Conservation (phyloP, 2,329 filamentous ascomycete species). For the Pseudogymnoascus sp. region DNA sequence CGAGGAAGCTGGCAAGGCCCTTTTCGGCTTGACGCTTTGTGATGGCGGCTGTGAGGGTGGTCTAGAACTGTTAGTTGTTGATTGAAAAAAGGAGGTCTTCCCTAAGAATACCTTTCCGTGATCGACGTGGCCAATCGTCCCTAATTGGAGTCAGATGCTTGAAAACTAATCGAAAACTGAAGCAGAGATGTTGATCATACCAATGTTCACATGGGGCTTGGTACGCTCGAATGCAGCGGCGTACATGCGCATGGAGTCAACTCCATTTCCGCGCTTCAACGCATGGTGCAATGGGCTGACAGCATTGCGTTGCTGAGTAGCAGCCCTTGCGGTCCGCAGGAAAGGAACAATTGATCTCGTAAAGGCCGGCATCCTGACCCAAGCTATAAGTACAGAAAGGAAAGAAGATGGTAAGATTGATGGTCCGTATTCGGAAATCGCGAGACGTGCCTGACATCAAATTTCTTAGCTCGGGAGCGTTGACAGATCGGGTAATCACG, state of each 20-base stretch:
- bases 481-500: slow-evolving; percentile 1
- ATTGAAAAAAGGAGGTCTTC: slow-evolving; percentile 10
- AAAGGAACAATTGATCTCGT: slow-evolving; percentile 71
- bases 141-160: slow-evolving; percentile 33
- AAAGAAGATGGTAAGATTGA: slow-evolving; percentile 12
- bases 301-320: slow-evolving; percentile 58
- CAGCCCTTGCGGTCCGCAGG: slow-evolving; percentile 70
- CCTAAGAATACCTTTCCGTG: slow-evolving; percentile 75
- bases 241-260: slow-evolving; percentile 57
- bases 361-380: slow-evolving; percentile 66
- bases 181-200: slow-evolving; percentile 38
- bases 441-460: slow-evolving; percentile 6
- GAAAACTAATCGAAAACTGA: slow-evolving; percentile 8
- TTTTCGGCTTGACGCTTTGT: slow-evolving; percentile 97
- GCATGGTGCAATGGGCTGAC: slow-evolving; percentile 70
- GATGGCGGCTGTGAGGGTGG: slow-evolving; percentile 95
- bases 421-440: slow-evolving; percentile 3
- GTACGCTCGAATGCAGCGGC: slow-evolving; percentile 66
- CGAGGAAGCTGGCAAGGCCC: slow-evolving; percentile 87
- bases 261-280: slow-evolving; percentile 52
- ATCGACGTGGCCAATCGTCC: slow-evolving; percentile 98
- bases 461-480: slow-evolving; percentile 7
- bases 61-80: slow-evolving; percentile 45
- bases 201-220: slow-evolving; percentile 98
- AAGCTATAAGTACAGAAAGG: slow-evolving; percentile 12